phyloP scores from a whole-genome alignment of 2,329 filamentous ascomycete genomes.

The Shiraia bambusicola region DNA sequence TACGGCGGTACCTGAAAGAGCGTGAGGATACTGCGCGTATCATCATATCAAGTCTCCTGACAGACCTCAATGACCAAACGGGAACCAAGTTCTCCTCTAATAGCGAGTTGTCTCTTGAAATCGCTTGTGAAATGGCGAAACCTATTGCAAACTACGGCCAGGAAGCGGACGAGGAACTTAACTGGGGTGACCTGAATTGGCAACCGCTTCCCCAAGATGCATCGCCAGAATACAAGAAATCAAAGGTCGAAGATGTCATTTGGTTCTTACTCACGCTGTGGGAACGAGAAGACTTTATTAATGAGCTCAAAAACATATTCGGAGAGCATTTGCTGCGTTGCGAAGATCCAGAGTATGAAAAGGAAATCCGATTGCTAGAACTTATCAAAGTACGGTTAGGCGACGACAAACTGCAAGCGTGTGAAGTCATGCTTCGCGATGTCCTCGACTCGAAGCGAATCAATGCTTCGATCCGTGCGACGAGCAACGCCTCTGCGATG shows the following conservation, averaged over 20 bases:
- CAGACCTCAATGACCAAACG: conserved; percentile 56
- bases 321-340: conserved; percentile 72
- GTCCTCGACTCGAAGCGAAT: conserved; percentile 79
- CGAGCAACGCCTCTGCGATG: conserved; percentile 12
- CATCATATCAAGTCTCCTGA: conserved; percentile 72
- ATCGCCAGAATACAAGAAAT: conserved; percentile 83
- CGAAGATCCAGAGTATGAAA: conserved; percentile 66
- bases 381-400: conserved; percentile 88
- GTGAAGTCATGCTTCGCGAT: conserved; percentile 96
- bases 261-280: conserved; percentile 86
- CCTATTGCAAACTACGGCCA: conserved; percentile 57
- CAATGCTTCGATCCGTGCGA: conserved; percentile 55
- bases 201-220: conserved; percentile 90
- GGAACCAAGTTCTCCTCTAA: conserved; percentile 53
- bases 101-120: conserved; percentile 66
- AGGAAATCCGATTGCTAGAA: conserved; percentile 78
- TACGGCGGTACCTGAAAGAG: conserved; percentile 75
- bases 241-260: conserved; percentile 86
- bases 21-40: conserved; percentile 77
- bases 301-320: conserved; percentile 88
- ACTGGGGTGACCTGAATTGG: conserved; percentile 94
- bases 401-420: conserved; percentile 81
- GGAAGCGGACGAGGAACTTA: conserved; percentile 63
- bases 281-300: conserved; percentile 91
- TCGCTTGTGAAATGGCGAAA: conserved; percentile 67